A percentile compares a stretch with the other conserved stretches of the same genome.
phyloP scores from a whole-genome alignment of 1,284 basidiomycete genomes.

The Pisolithus thermaeus region DNA sequence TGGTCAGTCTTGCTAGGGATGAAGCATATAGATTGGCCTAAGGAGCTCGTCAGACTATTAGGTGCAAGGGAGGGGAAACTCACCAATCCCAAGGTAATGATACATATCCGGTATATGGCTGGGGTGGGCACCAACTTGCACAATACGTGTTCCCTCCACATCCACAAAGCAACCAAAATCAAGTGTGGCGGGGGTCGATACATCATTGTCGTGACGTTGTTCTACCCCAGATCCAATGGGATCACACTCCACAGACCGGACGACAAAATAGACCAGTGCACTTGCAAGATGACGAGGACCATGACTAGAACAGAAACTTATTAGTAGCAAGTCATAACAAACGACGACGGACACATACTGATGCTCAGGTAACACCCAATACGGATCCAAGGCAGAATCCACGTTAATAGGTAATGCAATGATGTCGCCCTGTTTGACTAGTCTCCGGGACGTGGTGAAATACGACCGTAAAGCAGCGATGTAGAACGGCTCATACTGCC shows the following conservation, averaged over 20 bases:
- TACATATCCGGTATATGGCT: conserved; percentile 57
- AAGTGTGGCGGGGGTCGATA: conserved; percentile 44
- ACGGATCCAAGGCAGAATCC: conserved; percentile 32
- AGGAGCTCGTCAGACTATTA: conserved; percentile 5
- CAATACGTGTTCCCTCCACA: conserved; percentile 62
- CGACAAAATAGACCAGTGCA: conserved; percentile 65
- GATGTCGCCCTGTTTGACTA: conserved; percentile 80
- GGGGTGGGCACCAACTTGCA: conserved; percentile 77
- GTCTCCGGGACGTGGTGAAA: conserved; percentile 53
- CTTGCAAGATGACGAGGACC: conserved; percentile 18
- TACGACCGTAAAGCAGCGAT: conserved; percentile 63
- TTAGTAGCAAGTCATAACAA: not conserved
- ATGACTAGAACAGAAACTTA: not conserved
- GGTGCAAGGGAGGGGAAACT: conserved; percentile 10
- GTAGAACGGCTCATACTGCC: conserved; percentile 68
- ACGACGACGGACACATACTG: not conserved
- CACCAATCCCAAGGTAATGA: conserved; percentile 52
- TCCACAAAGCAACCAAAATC: conserved; percentile 88
- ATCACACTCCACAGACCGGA: conserved; percentile 74
- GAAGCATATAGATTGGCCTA: conserved; percentile 8
- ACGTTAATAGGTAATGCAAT: conserved; percentile 69
- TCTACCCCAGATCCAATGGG: conserved; percentile 1
- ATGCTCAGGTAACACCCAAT: conserved; percentile 5
- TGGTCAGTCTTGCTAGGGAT: conserved; percentile 29
- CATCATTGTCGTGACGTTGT: conserved; percentile 12